Evolutionary conservation across 352 stramenopile genomes (phyloP), one percentile per base, ranked within the genome.

Genomic region (Pythium grandisporangium): DNA sequence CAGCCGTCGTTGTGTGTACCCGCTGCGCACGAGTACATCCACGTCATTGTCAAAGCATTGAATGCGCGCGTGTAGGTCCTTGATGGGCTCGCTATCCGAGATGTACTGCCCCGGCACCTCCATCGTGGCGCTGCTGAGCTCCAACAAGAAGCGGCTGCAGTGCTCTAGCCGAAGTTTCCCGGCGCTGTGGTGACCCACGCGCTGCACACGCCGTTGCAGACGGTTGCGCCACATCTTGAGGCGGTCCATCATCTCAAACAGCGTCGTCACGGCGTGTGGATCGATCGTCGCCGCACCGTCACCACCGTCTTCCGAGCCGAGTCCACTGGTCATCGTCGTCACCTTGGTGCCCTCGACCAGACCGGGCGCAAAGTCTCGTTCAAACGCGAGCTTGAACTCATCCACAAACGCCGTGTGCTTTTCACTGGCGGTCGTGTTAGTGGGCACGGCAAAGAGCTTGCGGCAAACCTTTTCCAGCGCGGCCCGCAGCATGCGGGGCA

Each of bases 61-160:
- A 17, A 97, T 86, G 37, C 86, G 90, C 34, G 86, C 83, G 51
- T 97, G 86, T 30, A 96, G 60, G 37, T 96, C 86, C 45, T 94
- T 93, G 48, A 93, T 93, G 8, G 87, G 88, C 49, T 97, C 87
- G 39, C 66, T 85, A 56, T 95, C 81, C 29, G 80, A 84, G 33
- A 92, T 78, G 49, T 97, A 97, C 65, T 96, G 87, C 2, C 88
- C 88, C 0, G 88, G 88, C 25, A 97, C 79, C 52, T 97, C 88
- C 53, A 96, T 86, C 41, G 73, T 87, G 5, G 80, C 84, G 49
- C 61, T 87, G 53, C 70, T 79, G 4, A 96, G 69, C 60, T 95
- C 82, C 41, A 93, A 82, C 40, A 96, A 49, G 41, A 95, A 82
- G 30, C 83, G 82, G 38, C 83, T 95, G 55, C 82, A 95, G 45